Evolutionary conservation across 257 asterid species (phyloP).

Genomic region (Handroanthus guayacan): DNA sequence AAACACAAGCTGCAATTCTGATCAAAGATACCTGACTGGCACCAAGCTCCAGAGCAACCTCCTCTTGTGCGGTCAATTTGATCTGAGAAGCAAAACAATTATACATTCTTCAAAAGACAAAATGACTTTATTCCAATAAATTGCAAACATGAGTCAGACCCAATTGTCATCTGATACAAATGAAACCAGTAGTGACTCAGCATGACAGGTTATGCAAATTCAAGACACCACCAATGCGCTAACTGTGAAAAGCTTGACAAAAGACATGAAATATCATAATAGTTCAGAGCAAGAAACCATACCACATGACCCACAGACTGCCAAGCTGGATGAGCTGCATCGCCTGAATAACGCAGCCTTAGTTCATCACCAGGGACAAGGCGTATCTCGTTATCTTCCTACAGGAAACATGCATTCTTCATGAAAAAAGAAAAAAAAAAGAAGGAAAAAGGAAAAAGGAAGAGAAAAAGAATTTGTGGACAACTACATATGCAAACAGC

Average conservation of each 20-base stretch:
- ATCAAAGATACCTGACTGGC: conserved; percentile 73
- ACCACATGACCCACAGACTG: conserved; percentile 99
- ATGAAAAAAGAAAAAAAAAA: not conserved
- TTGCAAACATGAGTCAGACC: conserved; percentile 18
- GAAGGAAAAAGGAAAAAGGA: too few relatives aligned
- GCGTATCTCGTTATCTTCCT: conserved; percentile 99
- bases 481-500: conserved; percentile 18
- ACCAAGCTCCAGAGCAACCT: conserved; percentile 99
- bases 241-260: conserved; percentile 1
- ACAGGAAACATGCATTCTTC: conserved; percentile 42
- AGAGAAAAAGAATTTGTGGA: not conserved
- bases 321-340: conserved; percentile 96
- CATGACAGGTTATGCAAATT: conserved; percentile 23
- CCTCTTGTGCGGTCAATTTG: conserved; percentile 95
- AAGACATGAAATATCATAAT: conserved; percentile 13
- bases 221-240: conserved; percentile 3
- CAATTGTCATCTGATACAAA: not conserved
- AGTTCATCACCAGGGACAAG: conserved; percentile 99
- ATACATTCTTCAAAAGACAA: conserved; percentile 6
- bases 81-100: conserved; percentile 56
- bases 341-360: conserved; percentile 93
- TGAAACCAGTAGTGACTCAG: conserved; percentile 14
- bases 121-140: not conserved
- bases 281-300: conserved; percentile 41
- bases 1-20: not conserved